Percentiles rank a stretch among this genome's conserved stretches.
Conservation (phyloP, 73 alveolate species). For the Breviolum minutum region DNA sequence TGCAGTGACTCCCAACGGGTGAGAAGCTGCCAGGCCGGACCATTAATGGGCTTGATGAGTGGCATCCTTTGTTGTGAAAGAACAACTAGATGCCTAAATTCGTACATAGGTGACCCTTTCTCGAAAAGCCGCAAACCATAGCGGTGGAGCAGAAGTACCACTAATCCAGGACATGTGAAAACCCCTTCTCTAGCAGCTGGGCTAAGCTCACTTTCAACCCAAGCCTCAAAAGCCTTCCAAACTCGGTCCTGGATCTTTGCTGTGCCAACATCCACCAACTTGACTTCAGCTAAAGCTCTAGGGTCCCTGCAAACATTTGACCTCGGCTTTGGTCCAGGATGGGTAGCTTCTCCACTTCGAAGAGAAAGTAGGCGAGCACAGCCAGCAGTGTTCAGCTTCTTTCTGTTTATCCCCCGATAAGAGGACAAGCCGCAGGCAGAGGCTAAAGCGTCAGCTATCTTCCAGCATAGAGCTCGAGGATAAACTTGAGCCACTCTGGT, state of each 20-base stretch:
- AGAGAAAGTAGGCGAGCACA: neutral
- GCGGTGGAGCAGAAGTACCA: neutral
- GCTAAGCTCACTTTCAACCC: neutral
- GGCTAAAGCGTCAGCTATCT: neutral
- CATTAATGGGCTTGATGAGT: neutral
- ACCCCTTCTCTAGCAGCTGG: neutral
- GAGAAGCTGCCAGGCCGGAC: neutral
- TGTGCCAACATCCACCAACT: neutral
- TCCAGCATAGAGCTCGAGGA: neutral
- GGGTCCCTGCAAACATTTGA: neutral
- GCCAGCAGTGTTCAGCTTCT: neutral
- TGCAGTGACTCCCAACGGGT: neutral
- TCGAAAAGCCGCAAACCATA: neutral
- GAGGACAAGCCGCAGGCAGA: neutral
- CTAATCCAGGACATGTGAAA: neutral
- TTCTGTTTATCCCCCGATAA: neutral
- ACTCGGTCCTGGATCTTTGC: neutral
- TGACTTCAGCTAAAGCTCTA: neutral
- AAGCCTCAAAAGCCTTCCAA: neutral
- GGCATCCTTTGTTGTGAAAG: neutral
- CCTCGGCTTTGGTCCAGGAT: constrained; percentile 8
- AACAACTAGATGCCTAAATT: neutral
- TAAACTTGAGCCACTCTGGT: neutral
- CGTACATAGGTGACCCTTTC: neutral
- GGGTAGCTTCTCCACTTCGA: neutral